Base-by-base conservation (phyloP, 2,329 filamentous ascomycete species). In the Colletotrichum filicis region DNA sequence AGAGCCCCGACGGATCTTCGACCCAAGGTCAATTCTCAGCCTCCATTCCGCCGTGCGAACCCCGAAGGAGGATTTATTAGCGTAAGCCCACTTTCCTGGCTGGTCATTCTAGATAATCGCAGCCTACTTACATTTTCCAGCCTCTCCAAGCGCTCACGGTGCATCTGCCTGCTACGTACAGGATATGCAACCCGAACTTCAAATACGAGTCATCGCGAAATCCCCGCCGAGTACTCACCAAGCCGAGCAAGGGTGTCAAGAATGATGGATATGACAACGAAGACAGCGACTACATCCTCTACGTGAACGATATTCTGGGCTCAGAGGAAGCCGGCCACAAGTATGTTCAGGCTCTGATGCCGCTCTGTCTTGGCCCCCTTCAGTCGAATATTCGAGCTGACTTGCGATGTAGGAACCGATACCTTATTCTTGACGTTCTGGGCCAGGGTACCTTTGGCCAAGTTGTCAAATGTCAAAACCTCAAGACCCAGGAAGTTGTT, bases 181-280 rank as follows among this genome's bases (percentile, higher is more conserved):
- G 97, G 78, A 98, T 99, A 82, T 99, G 97, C 87, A 99, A 99
- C 81, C 95, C 95, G 3, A 92, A 90, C 79, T 99, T 99, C 88
- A 98, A 99, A 86, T 99, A 99, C 85, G 97, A 99, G 82, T 98
- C 97, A 19, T 98, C 97, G 66, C 91, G 97, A 76, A 99, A 99
- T 80, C 97, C 97, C 52, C 93, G 97, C 74, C 91, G 97, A 82
- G 97, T 99, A 62, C 88, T 99, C 76, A 99, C 97, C 19, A 99
- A 99, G 83, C 97, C 97, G 8, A 98, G 97, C 89, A 99, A 99
- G 85, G 97, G 97, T 16, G 91, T 94, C 75, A 99, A 99, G 88
- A 99, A 99, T 80, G 97, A 99, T 85, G 97, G 97, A 4, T 99
- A 97, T 80, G 97, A 99, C 81, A 99, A 99, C 77, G 97, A 99